Evolutionary conservation across 2,329 filamentous ascomycete genomes (phyloP).

Genomic region (Fusarium odoratissimum): DNA sequence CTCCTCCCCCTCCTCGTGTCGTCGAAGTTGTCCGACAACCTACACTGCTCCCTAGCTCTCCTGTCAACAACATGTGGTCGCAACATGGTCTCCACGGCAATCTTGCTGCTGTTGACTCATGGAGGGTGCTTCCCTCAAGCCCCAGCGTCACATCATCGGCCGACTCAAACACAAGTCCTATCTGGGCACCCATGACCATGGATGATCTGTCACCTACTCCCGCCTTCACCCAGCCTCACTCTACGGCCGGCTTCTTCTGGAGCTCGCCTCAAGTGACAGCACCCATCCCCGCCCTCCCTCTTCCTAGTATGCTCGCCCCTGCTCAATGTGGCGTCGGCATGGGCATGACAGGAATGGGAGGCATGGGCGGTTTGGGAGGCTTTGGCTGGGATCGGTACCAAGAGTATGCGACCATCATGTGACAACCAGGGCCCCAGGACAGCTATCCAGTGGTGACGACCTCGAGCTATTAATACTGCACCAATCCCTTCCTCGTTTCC

Average conservation of each 20-base stretch:
- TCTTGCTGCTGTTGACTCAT: conserved; percentile 80
- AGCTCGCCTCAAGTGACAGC: conserved; percentile 80
- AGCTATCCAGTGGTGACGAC: conserved; percentile 62
- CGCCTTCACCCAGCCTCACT: conserved; percentile 79
- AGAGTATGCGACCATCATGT: conserved; percentile 89
- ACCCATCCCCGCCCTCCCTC: conserved; percentile 79
- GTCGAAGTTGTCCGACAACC: conserved; percentile 90
- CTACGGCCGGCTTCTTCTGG: conserved; percentile 81
- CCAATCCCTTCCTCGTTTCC: conserved; percentile 48
- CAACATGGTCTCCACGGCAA: conserved; percentile 73
- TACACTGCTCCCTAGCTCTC: conserved; percentile 86
- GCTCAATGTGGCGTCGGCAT: conserved; percentile 82
- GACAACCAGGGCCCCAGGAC: conserved; percentile 69
- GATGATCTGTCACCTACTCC: conserved; percentile 83
- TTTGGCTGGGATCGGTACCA: conserved; percentile 91
- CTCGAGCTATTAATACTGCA: conserved; percentile 56
- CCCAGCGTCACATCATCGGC: conserved; percentile 80
- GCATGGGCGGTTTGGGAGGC: conserved; percentile 68
- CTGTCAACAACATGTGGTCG: conserved; percentile 83
- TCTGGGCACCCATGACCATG: conserved; percentile 85
- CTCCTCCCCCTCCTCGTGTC: conserved; percentile 86
- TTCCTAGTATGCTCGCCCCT: conserved; percentile 87
- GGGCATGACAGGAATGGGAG: conserved; percentile 76
- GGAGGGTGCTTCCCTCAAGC: conserved; percentile 91
- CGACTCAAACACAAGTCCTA: conserved; percentile 74